Evolutionary conservation across 768 basidiomycete genomes (phyloP).

Genomic region (Tephrocybe sp.): DNA sequence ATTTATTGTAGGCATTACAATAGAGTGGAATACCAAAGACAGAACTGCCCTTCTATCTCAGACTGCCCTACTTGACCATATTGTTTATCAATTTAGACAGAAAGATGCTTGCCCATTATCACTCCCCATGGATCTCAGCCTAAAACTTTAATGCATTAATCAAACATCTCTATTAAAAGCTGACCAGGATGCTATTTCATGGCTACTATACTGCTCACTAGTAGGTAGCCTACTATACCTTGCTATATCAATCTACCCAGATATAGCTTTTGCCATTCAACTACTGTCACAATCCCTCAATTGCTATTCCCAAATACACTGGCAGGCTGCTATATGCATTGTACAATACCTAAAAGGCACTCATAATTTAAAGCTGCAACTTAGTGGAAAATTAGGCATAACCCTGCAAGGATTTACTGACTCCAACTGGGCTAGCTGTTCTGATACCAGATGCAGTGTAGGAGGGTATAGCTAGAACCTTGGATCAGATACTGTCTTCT

Average conservation of each 20-base stretch:
- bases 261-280: slow-evolving; percentile 1
- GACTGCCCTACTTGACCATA: no score
- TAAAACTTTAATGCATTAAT: no score
- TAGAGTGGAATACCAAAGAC: no score
- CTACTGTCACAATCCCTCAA: slow-evolving; percentile 2
- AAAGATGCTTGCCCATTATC: no score
- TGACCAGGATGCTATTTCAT: no score
- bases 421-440: slow-evolving; percentile 24
- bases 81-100: no score
- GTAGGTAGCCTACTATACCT: not conserved
- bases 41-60: no score
- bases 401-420: slow-evolving; percentile 23
- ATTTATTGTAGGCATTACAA: no score
- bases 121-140: no score
- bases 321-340: not conserved
- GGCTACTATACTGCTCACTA: not conserved
- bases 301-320: not conserved
- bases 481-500: slow-evolving; percentile 21
- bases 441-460: slow-evolving; percentile 21
- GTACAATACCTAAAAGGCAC: slow-evolving; percentile 4
- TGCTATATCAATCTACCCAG: not conserved
- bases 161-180: no score
- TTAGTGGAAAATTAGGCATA: slow-evolving; percentile 7
- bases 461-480: slow-evolving; percentile 23
- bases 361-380: not conserved